Conservation (phyloP, 768 basidiomycete species). For the Mycena vulgaris region DNA sequence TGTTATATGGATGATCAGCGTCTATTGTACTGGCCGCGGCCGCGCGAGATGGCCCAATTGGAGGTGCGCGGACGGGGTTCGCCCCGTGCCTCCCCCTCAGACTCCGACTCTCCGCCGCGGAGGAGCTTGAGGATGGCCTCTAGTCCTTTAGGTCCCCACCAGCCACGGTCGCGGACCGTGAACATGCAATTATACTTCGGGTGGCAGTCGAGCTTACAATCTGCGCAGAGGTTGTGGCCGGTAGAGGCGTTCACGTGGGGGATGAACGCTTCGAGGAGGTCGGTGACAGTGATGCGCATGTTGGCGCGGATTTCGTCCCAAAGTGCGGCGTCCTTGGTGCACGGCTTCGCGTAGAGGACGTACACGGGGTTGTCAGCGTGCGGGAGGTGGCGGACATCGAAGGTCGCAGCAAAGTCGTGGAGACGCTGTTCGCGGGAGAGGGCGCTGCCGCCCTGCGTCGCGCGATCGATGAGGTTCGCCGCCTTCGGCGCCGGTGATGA, state of each 20-base stretch:
- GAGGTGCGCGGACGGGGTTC: not conserved
- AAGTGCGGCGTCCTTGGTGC: not conserved
- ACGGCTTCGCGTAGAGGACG: conserved; percentile 8
- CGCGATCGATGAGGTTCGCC: not conserved
- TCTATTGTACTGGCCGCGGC: not conserved
- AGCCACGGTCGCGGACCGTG: not conserved
- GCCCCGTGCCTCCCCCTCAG: not conserved
- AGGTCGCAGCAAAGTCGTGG: not conserved
- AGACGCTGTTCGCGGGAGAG: not conserved
- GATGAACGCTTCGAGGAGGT: conserved; percentile 16
- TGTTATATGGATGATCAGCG: not conserved
- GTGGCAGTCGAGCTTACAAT: conserved; percentile 24
- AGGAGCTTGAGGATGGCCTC: not conserved
- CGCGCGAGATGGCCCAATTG: not conserved
- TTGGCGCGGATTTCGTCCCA: conserved; percentile 4
- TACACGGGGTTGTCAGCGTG: conserved; percentile 1
- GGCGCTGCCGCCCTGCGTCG: not conserved
- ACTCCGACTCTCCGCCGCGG: not conserved
- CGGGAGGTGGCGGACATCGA: conserved; percentile 1
- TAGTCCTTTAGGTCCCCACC: conserved; percentile 14
- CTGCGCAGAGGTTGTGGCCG: conserved; percentile 13
- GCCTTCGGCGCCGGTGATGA: not conserved
- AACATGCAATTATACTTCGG: conserved; percentile 17
- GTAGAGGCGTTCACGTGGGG: conserved; percentile 2
- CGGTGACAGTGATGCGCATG: not conserved